Percentiles rank a stretch among this genome's conserved stretches.
Conservation (phyloP, 345 rosid species). For the Lepidium aucheri region DNA sequence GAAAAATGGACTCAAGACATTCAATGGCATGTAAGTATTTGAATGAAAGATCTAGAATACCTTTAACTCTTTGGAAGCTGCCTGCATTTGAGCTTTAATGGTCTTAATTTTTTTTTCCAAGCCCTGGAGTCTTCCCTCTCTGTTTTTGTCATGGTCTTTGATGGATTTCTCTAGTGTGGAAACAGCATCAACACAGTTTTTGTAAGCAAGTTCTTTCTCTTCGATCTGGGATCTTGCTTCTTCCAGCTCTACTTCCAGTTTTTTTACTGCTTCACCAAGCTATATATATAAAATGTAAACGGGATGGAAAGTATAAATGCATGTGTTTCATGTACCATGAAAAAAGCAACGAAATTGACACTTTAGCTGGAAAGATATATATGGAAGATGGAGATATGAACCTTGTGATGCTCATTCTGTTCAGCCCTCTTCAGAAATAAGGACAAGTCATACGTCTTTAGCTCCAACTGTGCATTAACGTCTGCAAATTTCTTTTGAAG, state of each 20-base stretch:
- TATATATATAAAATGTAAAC: conserved; percentile 20
- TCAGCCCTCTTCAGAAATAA: conserved; percentile 84
- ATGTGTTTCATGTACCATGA: not conserved
- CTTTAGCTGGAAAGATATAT: not conserved
- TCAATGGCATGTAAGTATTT: not conserved
- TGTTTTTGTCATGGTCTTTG: conserved; percentile 69
- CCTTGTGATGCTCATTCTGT: conserved; percentile 99
- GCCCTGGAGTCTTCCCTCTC: conserved; percentile 73
- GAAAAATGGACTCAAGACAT: not conserved
- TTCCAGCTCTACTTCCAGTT: conserved; percentile 71
- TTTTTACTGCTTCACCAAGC: conserved; percentile 84
- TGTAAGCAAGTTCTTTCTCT: conserved; percentile 59
- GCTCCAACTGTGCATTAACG: conserved; percentile 69
- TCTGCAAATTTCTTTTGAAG: conserved; percentile 62
- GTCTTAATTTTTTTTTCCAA: conserved; percentile 72
- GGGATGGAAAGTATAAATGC: not conserved
- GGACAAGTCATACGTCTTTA: conserved; percentile 80
- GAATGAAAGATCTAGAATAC: conserved; percentile 29
- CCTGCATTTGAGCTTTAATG: conserved; percentile 67
- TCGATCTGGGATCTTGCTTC: conserved; percentile 52
- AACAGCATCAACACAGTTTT: conserved; percentile 46
- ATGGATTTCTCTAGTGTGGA: conserved; percentile 71
- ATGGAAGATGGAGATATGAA: conserved; percentile 23
- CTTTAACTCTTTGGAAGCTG: conserved; percentile 78
- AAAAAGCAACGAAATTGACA: not conserved